Conservation (phyloP, 108 stramenopile species). For the Nitzschia sp. region DNA sequence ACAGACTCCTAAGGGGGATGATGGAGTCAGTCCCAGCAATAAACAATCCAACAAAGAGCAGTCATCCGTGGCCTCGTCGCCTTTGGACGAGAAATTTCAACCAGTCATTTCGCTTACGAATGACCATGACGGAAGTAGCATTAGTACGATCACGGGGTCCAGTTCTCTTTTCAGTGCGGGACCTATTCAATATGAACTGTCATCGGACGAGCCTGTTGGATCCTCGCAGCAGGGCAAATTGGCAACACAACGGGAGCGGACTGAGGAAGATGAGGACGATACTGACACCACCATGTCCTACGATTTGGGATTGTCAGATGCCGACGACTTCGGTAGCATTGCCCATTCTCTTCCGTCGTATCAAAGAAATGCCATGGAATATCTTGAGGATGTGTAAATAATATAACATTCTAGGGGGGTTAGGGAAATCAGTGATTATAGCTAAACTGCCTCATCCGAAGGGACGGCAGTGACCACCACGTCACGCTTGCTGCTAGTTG, state of each 20-base stretch:
- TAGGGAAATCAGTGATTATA: not conserved
- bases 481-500: not conserved
- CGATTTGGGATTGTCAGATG: not conserved
- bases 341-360: conserved; percentile 13
- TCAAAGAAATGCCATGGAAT: not conserved
- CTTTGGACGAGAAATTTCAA: no score
- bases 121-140: conserved; percentile 6
- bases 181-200: no score
- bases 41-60: not conserved
- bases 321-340: conserved; percentile 23
- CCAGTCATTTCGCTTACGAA: not conserved
- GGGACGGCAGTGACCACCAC: conserved; percentile 22
- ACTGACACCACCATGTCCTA: not conserved
- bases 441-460: conserved; percentile 19
- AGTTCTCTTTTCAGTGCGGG: not conserved
- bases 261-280: not conserved
- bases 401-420: not conserved
- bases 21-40: not conserved
- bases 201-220: no score
- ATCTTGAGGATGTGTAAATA: not conserved
- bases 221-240: no score
- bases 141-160: conserved; percentile 7
- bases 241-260: no score
- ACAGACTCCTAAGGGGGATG: not conserved
- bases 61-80: not conserved